Evolutionary conservation across 2,329 filamentous ascomycete species (phyloP).

Genomic region (Apiospora sp.): DNA sequence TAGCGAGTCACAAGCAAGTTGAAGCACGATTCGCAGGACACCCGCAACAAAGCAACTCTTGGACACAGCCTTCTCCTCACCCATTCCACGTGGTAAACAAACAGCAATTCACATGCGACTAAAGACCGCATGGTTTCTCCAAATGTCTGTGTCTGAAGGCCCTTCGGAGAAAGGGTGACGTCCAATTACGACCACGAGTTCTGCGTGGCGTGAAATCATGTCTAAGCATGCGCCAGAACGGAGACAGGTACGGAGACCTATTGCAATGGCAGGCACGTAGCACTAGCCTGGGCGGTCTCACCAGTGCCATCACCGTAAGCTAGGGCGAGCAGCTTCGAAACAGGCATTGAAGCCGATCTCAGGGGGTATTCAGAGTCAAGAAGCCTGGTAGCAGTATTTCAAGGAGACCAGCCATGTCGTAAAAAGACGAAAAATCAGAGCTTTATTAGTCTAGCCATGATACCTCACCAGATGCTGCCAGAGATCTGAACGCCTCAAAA

Average conservation of each 20-base stretch:
- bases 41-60: background rate
- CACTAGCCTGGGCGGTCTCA: background rate
- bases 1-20: background rate
- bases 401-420: constrained; percentile 19
- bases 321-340: background rate
- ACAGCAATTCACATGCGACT: background rate
- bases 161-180: background rate
- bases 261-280: background rate
- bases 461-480: constrained; percentile 10
- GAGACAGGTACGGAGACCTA: background rate
- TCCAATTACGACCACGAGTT: background rate
- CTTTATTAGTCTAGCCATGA: constrained; percentile 22
- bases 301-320: background rate
- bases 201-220: background rate
- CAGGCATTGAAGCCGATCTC: background rate
- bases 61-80: background rate
- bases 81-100: background rate
- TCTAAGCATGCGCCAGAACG: background rate
- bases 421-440: constrained; percentile 11
- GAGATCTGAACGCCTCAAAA: background rate
- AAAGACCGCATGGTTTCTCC: background rate
- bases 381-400: constrained; percentile 7
- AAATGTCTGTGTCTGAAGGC: background rate
- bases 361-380: background rate
- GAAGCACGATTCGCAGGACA: background rate